Base-by-base conservation (phyloP, 1,139 yeast species). In the Diutina scorzettiae region DNA sequence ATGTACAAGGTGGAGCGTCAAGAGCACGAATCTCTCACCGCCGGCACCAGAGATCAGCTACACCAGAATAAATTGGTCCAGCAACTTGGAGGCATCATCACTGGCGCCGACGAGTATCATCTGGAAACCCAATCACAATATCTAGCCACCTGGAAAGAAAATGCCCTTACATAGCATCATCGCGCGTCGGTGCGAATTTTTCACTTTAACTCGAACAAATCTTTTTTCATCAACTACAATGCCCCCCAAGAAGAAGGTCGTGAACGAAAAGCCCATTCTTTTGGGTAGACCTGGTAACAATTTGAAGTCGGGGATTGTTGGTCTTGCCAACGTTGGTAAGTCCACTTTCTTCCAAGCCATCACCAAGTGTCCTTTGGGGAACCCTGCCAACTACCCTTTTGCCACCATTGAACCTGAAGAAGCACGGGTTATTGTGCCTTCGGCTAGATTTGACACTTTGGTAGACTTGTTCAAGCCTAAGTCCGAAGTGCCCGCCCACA, bases 331-430 rank as follows among this genome's bases (percentile, higher is more conserved):
- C 58, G 95, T 89, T 50, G 98, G 98, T 58, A 91, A 91, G 66
- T 89, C 97, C 40, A 81, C 91, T 21, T 81, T 81, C 62, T 81
- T 81, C 75, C 91, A 82, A 63, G 91, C 91, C 47, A 80, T 82
- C 55, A 82, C 93, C 51, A 78, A 80, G 67, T 87, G 87, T 58
- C 94, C 95, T 45, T 74, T 91, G 55, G 98, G 98, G 55, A 91
- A 89, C 68, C 97, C 98, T 47, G 98, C 97, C 49, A 91, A 91
- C 65, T 91, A 89, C 62, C 98, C 98, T 31, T 91, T 89, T 60
- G 98, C 98, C 45, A 91, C 98, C 47, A 91, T 91, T 64, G 98
- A 91, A 55, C 98, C 98, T 42, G 98, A 91, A 71, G 98, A 91
- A 70, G 97, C 98, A 43, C 77, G 96, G 63, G 96, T 89, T 47